These are phyloP conservation scores for Euphorbia pulcherrima DNA, from an alignment of 345 rosid species.

Conservation along the genomic window DNA sequence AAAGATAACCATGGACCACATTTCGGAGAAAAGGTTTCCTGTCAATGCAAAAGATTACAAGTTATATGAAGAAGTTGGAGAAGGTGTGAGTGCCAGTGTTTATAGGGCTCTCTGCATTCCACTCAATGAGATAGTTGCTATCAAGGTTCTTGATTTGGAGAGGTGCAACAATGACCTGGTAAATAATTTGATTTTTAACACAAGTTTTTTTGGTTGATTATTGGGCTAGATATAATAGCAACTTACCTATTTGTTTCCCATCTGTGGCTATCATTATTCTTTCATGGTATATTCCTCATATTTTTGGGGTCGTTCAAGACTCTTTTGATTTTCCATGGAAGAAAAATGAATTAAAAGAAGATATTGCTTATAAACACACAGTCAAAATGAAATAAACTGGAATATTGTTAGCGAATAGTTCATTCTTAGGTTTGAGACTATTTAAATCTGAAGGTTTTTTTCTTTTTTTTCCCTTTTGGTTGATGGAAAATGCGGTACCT, in stretches of 20 bases:
- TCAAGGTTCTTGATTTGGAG: conserved; percentile 96
- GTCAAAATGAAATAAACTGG: conserved; percentile 3
- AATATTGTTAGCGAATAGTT: conserved; percentile 9
- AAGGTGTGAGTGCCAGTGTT: conserved; percentile 94
- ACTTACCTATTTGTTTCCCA: not conserved
- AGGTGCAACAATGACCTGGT: conserved; percentile 94
- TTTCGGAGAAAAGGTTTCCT: conserved; percentile 67
- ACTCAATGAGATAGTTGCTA: conserved; percentile 76
- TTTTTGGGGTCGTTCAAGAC: not conserved
- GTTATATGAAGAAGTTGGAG: conserved; percentile 89
- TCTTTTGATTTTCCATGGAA: not conserved
- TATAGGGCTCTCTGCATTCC: conserved; percentile 88
- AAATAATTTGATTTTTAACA: conserved; percentile 21
- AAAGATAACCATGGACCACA: conserved; percentile 50
- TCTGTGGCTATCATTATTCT: conserved; percentile 1
- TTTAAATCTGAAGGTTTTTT: not conserved
- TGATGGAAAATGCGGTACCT: not conserved
- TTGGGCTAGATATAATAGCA: not conserved
- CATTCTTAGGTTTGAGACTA: conserved; percentile 11
- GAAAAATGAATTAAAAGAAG: not conserved
- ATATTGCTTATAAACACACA: not conserved
- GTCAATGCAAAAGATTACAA: conserved; percentile 70
- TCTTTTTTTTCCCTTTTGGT: not conserved
- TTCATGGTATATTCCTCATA: not conserved
- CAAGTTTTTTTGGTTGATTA: conserved; percentile 14